A percentile compares a stretch with the other conserved stretches of the same genome.
phyloP scores from a whole-genome alignment of 1,284 basidiomycete genomes.

The Cryptococcus sp. region DNA sequence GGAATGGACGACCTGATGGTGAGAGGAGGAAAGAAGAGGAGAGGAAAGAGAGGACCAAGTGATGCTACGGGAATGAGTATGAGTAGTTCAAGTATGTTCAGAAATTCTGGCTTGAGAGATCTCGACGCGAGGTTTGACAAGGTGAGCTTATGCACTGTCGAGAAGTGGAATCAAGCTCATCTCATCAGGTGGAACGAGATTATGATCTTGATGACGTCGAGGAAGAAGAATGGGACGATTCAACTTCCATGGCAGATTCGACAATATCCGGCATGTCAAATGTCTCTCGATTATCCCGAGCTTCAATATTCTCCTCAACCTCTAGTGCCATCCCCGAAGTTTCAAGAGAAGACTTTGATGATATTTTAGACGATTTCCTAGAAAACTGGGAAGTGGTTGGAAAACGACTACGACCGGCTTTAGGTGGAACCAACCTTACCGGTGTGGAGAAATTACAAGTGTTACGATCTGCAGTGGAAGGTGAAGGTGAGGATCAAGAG shows the following conservation, averaged over 20 bases:
- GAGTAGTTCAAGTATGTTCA: constrained; percentile 93
- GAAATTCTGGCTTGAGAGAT: constrained; percentile 80
- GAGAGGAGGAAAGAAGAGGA: constrained; percentile 67
- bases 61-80: constrained; percentile 91
- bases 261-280: constrained; percentile 25
- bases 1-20: constrained; percentile 58
- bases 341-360: constrained; percentile 79
- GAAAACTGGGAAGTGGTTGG: constrained; percentile 89
- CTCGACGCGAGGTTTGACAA: constrained; percentile 93
- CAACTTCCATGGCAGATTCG: constrained; percentile 35
- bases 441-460: constrained; percentile 73
- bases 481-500: constrained; percentile 55
- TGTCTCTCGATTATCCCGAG: constrained; percentile 24
- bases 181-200: constrained; percentile 63
- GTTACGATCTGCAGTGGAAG: constrained; percentile 70
- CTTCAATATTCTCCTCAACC: constrained; percentile 22
- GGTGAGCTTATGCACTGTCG: constrained; percentile 53
- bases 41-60: constrained; percentile 62
- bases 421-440: constrained; percentile 58
- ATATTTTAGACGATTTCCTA: constrained; percentile 91
- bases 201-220: constrained; percentile 59
- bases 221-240: constrained; percentile 52
- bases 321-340: constrained; percentile 59
- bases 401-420: constrained; percentile 67
- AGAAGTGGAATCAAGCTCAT: background rate